Conservation (phyloP, 441 rosid species). For the Arabidopsis lyrata region DNA sequence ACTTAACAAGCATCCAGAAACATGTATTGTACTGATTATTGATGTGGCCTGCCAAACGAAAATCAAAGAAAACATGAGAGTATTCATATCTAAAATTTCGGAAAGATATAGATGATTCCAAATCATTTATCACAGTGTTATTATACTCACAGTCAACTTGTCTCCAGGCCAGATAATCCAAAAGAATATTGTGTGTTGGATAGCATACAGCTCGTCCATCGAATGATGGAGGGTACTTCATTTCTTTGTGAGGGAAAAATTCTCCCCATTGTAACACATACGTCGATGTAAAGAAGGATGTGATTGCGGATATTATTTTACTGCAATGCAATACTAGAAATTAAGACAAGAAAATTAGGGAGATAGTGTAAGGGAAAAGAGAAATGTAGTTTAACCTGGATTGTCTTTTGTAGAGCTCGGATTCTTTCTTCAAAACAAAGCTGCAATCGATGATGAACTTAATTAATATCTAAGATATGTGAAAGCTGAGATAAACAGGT, state of each 20-base stretch:
- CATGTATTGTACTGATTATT: slow-evolving; percentile 94
- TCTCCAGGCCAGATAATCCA: slow-evolving; percentile 93
- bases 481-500: slow-evolving; percentile 16
- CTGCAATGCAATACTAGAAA: slow-evolving; percentile 47
- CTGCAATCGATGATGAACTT: slow-evolving; percentile 52
- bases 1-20: slow-evolving; percentile 90
- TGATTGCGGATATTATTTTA: slow-evolving; percentile 63
- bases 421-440: slow-evolving; percentile 75
- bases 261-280: slow-evolving; percentile 78
- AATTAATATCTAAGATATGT: slow-evolving; percentile 30
- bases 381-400: slow-evolving; percentile 57
- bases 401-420: slow-evolving; percentile 65
- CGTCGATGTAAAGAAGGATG: slow-evolving; percentile 82
- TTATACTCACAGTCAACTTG: slow-evolving; percentile 96
- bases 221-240: slow-evolving; percentile 80
- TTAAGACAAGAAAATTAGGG: not conserved
- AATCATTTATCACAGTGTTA: not conserved
- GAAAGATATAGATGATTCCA: slow-evolving; percentile 7
- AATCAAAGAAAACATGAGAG: slow-evolving; percentile 9
- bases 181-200: slow-evolving; percentile 77
- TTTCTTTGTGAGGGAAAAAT: slow-evolving; percentile 69
- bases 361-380: not conserved
- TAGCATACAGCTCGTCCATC: slow-evolving; percentile 97
- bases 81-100: not conserved
- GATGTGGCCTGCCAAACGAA: slow-evolving; percentile 76